A percentile compares a stretch with the other conserved stretches of the same genome.
These are phyloP conservation scores for Corniculantispora saksenae DNA, from an alignment of 2,329 filamentous ascomycete species.

Conservation along the genomic window DNA sequence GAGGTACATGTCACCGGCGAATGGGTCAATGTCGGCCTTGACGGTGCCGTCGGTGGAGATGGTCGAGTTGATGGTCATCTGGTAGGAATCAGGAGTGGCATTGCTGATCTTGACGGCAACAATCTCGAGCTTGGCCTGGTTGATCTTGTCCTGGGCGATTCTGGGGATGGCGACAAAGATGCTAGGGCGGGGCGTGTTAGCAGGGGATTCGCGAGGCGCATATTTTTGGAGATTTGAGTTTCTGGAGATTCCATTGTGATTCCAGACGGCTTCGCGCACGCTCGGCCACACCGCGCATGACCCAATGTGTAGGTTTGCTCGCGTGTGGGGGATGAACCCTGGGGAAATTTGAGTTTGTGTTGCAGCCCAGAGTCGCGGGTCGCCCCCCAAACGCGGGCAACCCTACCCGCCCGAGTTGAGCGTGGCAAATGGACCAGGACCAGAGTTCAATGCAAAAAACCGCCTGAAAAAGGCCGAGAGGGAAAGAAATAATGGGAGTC, in stretches of 20 bases:
- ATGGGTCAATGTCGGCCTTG: constrained; percentile 52
- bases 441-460: no score
- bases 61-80: constrained; percentile 57
- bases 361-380: background rate
- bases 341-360: background rate
- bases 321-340: background rate
- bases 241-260: background rate
- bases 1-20: constrained; percentile 57
- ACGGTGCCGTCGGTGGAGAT: constrained; percentile 53
- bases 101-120: constrained; percentile 57
- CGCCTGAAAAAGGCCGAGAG: no score
- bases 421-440: background rate
- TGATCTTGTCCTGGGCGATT: constrained; percentile 57
- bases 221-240: background rate
- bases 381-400: background rate
- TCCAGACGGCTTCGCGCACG: background rate
- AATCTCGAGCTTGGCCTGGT: constrained; percentile 54
- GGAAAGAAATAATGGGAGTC: background rate
- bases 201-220: background rate
- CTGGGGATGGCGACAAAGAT: constrained; percentile 58
- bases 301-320: background rate
- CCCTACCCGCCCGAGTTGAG: background rate
- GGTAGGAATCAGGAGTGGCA: constrained; percentile 45
- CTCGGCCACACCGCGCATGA: no score
- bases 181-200: constrained; percentile 35